These are phyloP conservation scores for Micromonas pusilla DNA, from an alignment of 139 green algal genomes.

Conservation along the genomic window DNA sequence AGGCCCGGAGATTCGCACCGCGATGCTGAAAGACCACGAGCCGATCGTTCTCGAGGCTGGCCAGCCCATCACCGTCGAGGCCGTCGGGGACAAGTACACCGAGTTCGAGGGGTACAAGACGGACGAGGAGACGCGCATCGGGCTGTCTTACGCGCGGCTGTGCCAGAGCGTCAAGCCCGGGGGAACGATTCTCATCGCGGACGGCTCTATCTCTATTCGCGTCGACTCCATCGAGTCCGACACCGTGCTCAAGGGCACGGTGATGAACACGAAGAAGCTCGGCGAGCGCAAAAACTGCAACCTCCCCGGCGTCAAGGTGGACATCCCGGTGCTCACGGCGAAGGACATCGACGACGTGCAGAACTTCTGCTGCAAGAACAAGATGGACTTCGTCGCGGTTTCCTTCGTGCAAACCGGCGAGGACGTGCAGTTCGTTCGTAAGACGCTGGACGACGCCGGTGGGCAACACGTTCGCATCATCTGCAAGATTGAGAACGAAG, in stretches of 20 bases:
- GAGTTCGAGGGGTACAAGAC: slow-evolving; percentile 32
- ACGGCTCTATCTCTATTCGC: slow-evolving; percentile 46
- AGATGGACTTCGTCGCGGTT: slow-evolving; percentile 53
- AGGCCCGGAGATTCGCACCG: slow-evolving; percentile 57
- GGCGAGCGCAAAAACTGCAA: slow-evolving; percentile 39
- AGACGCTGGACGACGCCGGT: slow-evolving; percentile 47
- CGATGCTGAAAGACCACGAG: slow-evolving; percentile 41
- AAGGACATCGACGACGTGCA: slow-evolving; percentile 48
- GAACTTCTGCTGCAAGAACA: slow-evolving; percentile 41
- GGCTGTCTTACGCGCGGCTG: slow-evolving; percentile 50
- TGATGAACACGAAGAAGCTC: slow-evolving; percentile 27
- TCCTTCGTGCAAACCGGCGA: slow-evolving; percentile 53
- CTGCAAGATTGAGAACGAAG: slow-evolving; percentile 68
- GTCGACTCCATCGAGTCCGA: neutral
- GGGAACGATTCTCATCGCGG: slow-evolving; percentile 54
- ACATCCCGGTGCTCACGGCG: slow-evolving; percentile 38
- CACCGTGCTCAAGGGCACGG: slow-evolving; percentile 12
- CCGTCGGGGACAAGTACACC: slow-evolving; percentile 46
- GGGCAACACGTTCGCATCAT: slow-evolving; percentile 59
- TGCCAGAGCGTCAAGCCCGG: slow-evolving; percentile 41
- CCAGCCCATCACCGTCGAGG: slow-evolving; percentile 39
- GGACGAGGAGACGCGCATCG: slow-evolving; percentile 36
- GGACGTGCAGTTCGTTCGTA: slow-evolving; percentile 55
- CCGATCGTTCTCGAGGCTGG: slow-evolving; percentile 37
- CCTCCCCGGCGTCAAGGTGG: slow-evolving; percentile 47